Base-by-base conservation (phyloP, 345 rosid genomes). In the Lepidium didymum region DNA sequence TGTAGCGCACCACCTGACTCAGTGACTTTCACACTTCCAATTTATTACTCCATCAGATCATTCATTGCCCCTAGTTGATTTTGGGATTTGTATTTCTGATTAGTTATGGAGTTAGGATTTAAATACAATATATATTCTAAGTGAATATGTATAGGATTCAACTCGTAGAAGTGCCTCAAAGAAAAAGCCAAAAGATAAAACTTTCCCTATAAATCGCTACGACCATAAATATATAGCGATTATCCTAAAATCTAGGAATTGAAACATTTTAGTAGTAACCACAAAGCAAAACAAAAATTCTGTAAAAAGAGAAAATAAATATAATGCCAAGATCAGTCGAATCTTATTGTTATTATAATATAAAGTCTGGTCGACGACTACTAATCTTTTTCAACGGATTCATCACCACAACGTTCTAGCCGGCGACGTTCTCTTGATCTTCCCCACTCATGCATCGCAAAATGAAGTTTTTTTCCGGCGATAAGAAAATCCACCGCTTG, bases 371-470 rank as follows among this genome's bases (percentile, higher is more conserved):
- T 10, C 59, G 1, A 37, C 49, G 29, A 40, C 29, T 4, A 43
- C 27, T 44, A 62, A 15, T 36, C 40, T 53, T 62, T 41, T 53
- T 40, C 63, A 35, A 12, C 33, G 10, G 49, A 35, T 11, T 16
- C 15, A 62, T 40, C 61, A 53, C 35, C 63, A n/a, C 3, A 18
- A 62, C 40, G 8, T 70, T 53, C 75, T 23, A 62, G 33, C 4
- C 37, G 47, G 45, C 78, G 68, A 37, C n/a, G 41, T 42, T 83
- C 77, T 74, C 77, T 80, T 18, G 11, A 5, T 31, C 62, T 67
- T 3, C 82, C 85, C 88, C 81, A 77, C 34, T 67, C 62, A 46
- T 79, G 79, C 33, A 86, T 16, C 49, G 70, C 58, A 5, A 83
- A 68, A 5, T 83, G 81, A 23, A 72, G 85, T 62, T 75, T 79